Conservation (phyloP, 257 asterid genomes). For the Misopates orontium region DNA sequence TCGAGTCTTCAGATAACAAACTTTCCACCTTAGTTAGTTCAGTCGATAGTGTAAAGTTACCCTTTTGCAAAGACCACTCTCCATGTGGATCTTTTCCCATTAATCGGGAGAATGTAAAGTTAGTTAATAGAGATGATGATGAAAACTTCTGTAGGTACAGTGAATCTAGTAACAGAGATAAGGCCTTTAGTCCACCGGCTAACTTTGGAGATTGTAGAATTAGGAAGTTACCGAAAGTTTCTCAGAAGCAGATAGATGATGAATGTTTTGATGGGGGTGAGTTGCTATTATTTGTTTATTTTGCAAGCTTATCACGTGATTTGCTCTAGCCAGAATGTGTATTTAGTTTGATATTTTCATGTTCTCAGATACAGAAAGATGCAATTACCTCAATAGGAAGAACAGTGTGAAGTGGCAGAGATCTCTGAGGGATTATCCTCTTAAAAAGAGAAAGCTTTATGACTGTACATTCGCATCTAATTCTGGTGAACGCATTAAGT, state of each 20-base stretch:
- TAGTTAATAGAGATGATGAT: slow-evolving; percentile 78
- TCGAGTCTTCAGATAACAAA: slow-evolving; percentile 46
- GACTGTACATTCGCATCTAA: slow-evolving; percentile 48
- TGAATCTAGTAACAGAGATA: slow-evolving; percentile 54
- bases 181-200: slow-evolving; percentile 51
- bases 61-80: slow-evolving; percentile 42
- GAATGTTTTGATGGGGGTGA: slow-evolving; percentile 49
- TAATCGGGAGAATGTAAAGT: slow-evolving; percentile 60
- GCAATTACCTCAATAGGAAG: slow-evolving; percentile 48
- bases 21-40: slow-evolving; percentile 57
- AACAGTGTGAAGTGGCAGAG: slow-evolving; percentile 56
- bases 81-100: slow-evolving; percentile 51
- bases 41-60: slow-evolving; percentile 63
- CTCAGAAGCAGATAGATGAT: slow-evolving; percentile 48
- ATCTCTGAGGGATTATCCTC: slow-evolving; percentile 81
- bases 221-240: slow-evolving; percentile 46
- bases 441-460: slow-evolving; percentile 83
- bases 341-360: slow-evolving; percentile 20
- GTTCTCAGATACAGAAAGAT: slow-evolving; percentile 48
- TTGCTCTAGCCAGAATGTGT: neutral
- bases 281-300: slow-evolving; percentile 26
- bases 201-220: slow-evolving; percentile 46
- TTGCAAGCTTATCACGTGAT: neutral
- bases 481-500: slow-evolving; percentile 50
- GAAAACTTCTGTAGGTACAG: slow-evolving; percentile 69